Percentiles rank a stretch among this genome's conserved stretches.
phyloP scores from a whole-genome alignment of 257 asterid genomes.

The Forsythia viridissima region DNA sequence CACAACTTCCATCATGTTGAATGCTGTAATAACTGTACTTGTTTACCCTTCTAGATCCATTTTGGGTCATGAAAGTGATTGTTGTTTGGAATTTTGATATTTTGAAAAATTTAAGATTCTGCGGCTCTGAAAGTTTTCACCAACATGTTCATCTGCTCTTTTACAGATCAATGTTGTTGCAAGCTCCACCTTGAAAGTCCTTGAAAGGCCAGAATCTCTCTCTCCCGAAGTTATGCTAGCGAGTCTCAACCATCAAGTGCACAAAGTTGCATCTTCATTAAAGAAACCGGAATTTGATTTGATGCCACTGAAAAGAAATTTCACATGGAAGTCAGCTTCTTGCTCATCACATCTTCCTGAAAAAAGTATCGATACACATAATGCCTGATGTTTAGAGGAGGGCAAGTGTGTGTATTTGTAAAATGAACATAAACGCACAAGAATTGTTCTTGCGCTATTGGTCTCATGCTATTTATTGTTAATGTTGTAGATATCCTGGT shows the following conservation, averaged over 20 bases:
- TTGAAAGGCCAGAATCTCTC: constrained; percentile 47
- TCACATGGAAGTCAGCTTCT: constrained; percentile 17
- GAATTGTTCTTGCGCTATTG: not conserved
- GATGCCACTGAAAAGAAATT: constrained; percentile 28
- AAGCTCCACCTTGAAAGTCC: constrained; percentile 40
- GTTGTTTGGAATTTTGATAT: not conserved
- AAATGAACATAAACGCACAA: not conserved
- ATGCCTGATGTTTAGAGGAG: not conserved
- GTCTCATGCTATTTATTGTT: not conserved
- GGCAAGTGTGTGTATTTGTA: not conserved
- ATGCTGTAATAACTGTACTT: not conserved
- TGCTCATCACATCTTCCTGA: constrained; percentile 17
- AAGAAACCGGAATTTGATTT: constrained; percentile 36
- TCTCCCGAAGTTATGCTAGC: constrained; percentile 47
- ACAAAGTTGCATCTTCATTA: constrained; percentile 35
- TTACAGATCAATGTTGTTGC: constrained; percentile 43
- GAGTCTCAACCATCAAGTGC: constrained; percentile 39
- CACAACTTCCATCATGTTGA: not conserved
- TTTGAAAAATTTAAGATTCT: not conserved
- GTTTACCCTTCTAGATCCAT: not conserved
- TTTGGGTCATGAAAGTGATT: not conserved
- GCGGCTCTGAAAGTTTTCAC: not conserved
- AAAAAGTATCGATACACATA: constrained; percentile 16
- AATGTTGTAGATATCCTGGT: not conserved
- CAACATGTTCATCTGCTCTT: constrained; percentile 1